A percentile compares a stretch with the other conserved stretches of the same genome.
Conservation (phyloP, 1,139 yeast species). For the Pichia sp. region DNA sequence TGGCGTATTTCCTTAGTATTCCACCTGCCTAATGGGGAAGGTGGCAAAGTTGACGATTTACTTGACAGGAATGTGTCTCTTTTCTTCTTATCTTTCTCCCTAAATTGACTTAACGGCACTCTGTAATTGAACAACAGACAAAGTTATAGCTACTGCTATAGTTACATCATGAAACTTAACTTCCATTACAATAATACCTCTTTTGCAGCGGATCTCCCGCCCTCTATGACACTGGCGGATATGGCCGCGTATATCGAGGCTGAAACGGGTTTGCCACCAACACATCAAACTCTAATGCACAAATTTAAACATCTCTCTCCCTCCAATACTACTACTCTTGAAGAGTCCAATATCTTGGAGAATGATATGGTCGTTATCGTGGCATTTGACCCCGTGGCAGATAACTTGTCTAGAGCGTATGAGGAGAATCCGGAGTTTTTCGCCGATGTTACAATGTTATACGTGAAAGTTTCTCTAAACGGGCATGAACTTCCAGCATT, state of each 20-base stretch:
- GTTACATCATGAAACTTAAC: slow-evolving; percentile 7
- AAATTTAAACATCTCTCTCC: slow-evolving; percentile 8
- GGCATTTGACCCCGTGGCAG: slow-evolving; percentile 11
- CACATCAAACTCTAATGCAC: slow-evolving; percentile 10
- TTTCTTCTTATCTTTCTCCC: no score
- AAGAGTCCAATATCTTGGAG: slow-evolving; percentile 7
- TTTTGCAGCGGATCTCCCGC: slow-evolving; percentile 30
- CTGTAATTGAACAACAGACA: no score
- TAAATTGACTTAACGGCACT: no score
- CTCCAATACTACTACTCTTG: slow-evolving; percentile 6
- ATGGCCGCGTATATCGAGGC: slow-evolving; percentile 72
- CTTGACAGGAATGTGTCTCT: no score
- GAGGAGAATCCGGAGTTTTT: slow-evolving; percentile 90
- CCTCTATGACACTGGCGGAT: slow-evolving; percentile 58
- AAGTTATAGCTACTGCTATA: background rate
- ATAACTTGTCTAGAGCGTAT: slow-evolving; percentile 60
- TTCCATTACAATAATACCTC: slow-evolving; percentile 4
- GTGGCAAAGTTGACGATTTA: no score
- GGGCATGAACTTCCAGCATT: slow-evolving; percentile 82
- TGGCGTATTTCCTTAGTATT: no score
- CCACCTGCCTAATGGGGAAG: no score
- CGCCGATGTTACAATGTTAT: slow-evolving; percentile 73
- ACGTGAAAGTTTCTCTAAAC: slow-evolving; percentile 68
- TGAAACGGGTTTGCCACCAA: slow-evolving; percentile 38
- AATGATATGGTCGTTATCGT: slow-evolving; percentile 8